phyloP scores from a whole-genome alignment of 169 alveolate species.

The Plasmodium vivax region DNA sequence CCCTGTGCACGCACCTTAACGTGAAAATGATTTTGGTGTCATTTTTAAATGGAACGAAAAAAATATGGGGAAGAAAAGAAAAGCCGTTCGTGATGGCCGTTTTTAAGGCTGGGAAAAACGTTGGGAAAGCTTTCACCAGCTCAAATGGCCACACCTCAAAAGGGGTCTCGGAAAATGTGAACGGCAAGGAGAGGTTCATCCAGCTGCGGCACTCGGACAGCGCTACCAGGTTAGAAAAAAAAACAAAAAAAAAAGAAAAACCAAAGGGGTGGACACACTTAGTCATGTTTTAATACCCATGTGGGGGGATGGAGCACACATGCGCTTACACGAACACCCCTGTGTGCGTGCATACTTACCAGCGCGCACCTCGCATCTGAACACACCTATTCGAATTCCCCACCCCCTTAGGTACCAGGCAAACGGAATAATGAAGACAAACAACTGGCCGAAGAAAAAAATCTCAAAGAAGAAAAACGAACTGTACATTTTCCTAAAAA shows the following conservation, averaged over 20 bases:
- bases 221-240: slow-evolving; percentile 26
- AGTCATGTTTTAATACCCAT: background rate
- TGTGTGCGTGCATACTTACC: background rate
- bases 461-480: slow-evolving; percentile 62
- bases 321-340: background rate
- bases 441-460: slow-evolving; percentile 69
- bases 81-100: background rate
- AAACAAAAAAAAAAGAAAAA: background rate
- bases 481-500: slow-evolving; percentile 7
- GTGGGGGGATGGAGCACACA: background rate
- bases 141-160: background rate
- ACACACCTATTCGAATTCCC: background rate
- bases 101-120: background rate
- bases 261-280: background rate
- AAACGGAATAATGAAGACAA: slow-evolving; percentile 37
- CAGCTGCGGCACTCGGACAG: slow-evolving; percentile 67
- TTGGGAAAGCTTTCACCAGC: slow-evolving; percentile 14
- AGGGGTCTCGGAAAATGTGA: background rate
- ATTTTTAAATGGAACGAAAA: slow-evolving; percentile 21
- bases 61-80: slow-evolving; percentile 10
- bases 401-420: slow-evolving; percentile 8
- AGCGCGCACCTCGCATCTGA: background rate
- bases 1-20: background rate
- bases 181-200: slow-evolving; percentile 10
- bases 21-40: slow-evolving; percentile 35